Base-by-base conservation (phyloP, 768 basidiomycete species). In the Podaxis mareebaensis region DNA sequence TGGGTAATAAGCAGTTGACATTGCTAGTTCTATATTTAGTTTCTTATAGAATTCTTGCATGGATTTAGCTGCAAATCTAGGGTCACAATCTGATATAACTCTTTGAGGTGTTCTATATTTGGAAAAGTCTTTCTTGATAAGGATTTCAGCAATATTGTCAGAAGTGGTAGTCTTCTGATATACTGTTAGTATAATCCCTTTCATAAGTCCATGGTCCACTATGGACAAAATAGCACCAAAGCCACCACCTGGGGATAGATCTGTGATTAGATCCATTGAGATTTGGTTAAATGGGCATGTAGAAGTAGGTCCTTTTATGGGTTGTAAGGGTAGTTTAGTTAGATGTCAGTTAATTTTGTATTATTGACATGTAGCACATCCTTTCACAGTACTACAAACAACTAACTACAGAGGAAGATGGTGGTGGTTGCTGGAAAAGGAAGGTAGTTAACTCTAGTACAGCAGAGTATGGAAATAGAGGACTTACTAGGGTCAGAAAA, bases 1-100 rank as follows among this genome's bases (percentile, higher is more conserved):
- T 3, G 76, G 78, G 49, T 79, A 78, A 66, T 72, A 80, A 2
- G 76, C 73, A 0, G 76, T 79, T 4, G 72, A 73, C 2, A 71
- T 52, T 8, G 65, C 62, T 5, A 62, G 69, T 54, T 67, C 57
- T 10, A 66, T 69, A 13, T 59, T 68, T 17, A 72, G 65, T 39
- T 65, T 22, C 15, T 48, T 38, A 11, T 63, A 66, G 0, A 76
- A 57, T 3, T 67, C 66, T 53, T 60, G 11, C 44, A 66, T 70
- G 44, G 71, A 69, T 20, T 63, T 64, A 0, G 71, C 61, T 1
- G 64, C 53, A 28, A 77, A 77, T 22, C 69, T 63, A 0, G 70
- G 63, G 12, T 70, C 73, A 60, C 65, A 24, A 66, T 67, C 64
- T 61, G 67, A 60, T 15, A 65, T 62, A 6, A 69, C 26, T 15